Evolutionary conservation across 2,329 filamentous ascomycete species (phyloP).

Genomic region (Ampelomyces quisqualis): DNA sequence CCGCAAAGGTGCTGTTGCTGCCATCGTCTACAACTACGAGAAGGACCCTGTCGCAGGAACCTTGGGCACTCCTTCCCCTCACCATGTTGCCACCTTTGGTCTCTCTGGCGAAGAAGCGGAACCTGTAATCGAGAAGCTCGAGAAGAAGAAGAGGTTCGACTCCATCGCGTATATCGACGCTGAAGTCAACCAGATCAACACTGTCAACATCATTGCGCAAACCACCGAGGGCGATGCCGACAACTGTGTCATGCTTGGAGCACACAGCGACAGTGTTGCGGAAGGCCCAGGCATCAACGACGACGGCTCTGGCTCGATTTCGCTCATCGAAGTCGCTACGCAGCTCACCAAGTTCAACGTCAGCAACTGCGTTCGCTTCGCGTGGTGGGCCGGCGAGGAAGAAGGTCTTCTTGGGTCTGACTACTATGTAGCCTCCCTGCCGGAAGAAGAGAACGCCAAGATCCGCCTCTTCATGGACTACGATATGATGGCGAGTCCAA

Average conservation of each 20-base stretch:
- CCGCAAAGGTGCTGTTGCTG: conserved; percentile 68
- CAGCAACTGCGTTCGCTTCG: conserved; percentile 47
- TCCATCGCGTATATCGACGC: conserved; percentile 51
- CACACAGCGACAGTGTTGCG: conserved; percentile 45
- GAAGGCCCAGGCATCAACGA: conserved; percentile 49
- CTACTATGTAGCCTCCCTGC: conserved; percentile 42
- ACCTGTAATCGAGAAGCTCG: conserved; percentile 52
- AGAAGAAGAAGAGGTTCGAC: conserved; percentile 51
- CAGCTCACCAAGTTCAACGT: conserved; percentile 40
- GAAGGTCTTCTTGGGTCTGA: conserved; percentile 44
- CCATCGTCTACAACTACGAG: conserved; percentile 75
- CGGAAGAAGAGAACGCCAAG: conserved; percentile 41
- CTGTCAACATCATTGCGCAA: conserved; percentile 47
- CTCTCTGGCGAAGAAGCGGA: conserved; percentile 63
- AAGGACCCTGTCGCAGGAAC: conserved; percentile 64
- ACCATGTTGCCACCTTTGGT: conserved; percentile 69
- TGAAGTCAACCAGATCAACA: conserved; percentile 52
- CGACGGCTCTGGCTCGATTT: conserved; percentile 45
- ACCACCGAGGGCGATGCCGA: conserved; percentile 43
- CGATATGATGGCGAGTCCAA: conserved; percentile 47
- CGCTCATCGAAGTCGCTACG: conserved; percentile 42
- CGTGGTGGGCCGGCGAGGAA: conserved; percentile 46
- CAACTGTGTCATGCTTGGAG: conserved; percentile 46
- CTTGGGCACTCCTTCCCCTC: conserved; percentile 60
- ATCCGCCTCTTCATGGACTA: conserved; percentile 49